These are phyloP conservation scores for Leucosporidium scottii DNA, from an alignment of 768 basidiomycete species.

Conservation along the genomic window DNA sequence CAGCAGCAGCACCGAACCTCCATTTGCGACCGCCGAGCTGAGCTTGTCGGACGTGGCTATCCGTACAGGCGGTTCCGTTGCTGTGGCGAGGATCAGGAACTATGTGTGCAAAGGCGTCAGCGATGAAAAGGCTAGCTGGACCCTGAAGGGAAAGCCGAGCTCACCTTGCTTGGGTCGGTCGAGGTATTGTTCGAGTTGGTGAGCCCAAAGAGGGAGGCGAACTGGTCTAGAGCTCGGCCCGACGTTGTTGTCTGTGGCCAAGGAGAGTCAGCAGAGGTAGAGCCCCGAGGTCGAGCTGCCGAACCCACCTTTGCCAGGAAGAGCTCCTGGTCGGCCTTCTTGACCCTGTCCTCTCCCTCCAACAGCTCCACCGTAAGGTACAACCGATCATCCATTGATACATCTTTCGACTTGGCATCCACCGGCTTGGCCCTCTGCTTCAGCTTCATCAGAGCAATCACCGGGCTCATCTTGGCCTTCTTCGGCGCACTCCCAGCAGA, in stretches of 20 bases:
- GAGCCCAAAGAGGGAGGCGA: conserved; percentile 45
- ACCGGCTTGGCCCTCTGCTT: conserved; percentile 61
- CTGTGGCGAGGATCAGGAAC: too few relatives aligned
- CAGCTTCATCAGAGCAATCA: conserved; percentile 65
- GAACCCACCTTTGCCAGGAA: conserved; percentile 65
- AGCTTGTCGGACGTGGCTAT: too few relatives aligned
- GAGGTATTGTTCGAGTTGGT: conserved; percentile 22
- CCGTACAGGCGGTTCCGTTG: conserved; percentile 1
- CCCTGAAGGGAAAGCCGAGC: background rate
- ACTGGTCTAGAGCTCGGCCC: conserved; percentile 59
- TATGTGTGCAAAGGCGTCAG: too few relatives aligned
- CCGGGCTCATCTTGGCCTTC: conserved; percentile 53
- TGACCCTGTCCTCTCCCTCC: conserved; percentile 33
- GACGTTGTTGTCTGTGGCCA: conserved; percentile 49
- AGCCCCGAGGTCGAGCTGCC: background rate
- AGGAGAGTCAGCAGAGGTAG: background rate
- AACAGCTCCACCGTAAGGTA: conserved; percentile 50
- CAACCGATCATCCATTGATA: conserved; percentile 54
- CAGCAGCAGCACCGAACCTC: too few relatives aligned
- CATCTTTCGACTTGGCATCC: conserved; percentile 54
- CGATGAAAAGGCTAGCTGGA: too few relatives aligned
- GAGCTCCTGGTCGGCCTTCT: conserved; percentile 47
- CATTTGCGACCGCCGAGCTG: too few relatives aligned
- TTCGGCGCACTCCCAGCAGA: conserved; percentile 47
- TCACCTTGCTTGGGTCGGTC: conserved; percentile 4